phyloP scores from a whole-genome alignment of 805 yeast species.

The Barnettozyma pratensis region DNA sequence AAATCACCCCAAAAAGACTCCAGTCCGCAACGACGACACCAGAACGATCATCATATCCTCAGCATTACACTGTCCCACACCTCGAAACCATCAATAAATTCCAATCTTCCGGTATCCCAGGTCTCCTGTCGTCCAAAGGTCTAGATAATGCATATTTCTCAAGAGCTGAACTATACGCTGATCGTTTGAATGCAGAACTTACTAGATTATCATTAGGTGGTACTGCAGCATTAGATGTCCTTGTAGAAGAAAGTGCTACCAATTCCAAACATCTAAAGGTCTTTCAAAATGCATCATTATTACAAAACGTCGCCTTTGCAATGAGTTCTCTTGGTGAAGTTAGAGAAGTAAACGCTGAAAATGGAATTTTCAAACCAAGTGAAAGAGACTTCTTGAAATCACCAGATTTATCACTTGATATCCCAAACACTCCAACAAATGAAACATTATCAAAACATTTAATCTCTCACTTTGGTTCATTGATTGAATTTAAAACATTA shows the following conservation, averaged over 20 bases:
- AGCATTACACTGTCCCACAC: slow-evolving; percentile 9
- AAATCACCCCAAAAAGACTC: background rate
- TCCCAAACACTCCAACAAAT: slow-evolving; percentile 23
- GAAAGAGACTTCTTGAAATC: slow-evolving; percentile 35
- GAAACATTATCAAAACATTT: slow-evolving; percentile 33
- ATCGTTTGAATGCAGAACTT: slow-evolving; percentile 34
- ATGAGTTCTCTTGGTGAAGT: slow-evolving; percentile 29
- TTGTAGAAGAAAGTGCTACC: slow-evolving; percentile 25
- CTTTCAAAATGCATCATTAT: slow-evolving; percentile 34
- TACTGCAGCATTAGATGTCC: slow-evolving; percentile 17
- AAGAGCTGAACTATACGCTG: slow-evolving; percentile 35
- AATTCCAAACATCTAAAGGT: slow-evolving; percentile 27
- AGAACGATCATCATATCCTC: slow-evolving; percentile 12
- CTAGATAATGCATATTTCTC: slow-evolving; percentile 47
- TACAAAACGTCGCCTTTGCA: slow-evolving; percentile 34
- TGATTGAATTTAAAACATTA: slow-evolving; percentile 69
- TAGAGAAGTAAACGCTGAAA: slow-evolving; percentile 10
- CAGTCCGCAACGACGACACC: slow-evolving; percentile 3
- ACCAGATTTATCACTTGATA: slow-evolving; percentile 35
- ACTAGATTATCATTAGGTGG: slow-evolving; percentile 23
- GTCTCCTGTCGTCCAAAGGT: slow-evolving; percentile 43
- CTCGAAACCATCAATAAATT: slow-evolving; percentile 11
- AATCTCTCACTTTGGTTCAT: slow-evolving; percentile 61
- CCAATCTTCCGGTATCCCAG: slow-evolving; percentile 37
- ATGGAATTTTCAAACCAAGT: slow-evolving; percentile 9